These are phyloP conservation scores for Liquidambar formosana DNA, from an alignment of 164 flowering plant species.

Conservation along the genomic window DNA sequence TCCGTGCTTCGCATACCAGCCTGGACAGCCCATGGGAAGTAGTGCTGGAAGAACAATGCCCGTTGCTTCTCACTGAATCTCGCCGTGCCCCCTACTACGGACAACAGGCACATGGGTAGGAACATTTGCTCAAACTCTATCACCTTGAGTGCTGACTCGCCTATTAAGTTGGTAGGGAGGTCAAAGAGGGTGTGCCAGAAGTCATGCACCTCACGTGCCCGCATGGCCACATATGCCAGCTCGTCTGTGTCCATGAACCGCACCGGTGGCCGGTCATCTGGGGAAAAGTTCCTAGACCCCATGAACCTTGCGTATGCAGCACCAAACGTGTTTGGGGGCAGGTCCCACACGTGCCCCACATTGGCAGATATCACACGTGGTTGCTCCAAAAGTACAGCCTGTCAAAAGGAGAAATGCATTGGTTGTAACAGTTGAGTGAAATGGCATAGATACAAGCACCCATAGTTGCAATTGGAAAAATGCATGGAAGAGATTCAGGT, in stretches of 20 bases:
- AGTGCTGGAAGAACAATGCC: constrained; percentile 64
- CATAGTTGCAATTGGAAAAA: neutral
- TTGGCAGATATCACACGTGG: constrained; percentile 83
- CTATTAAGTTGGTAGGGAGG: constrained; percentile 89
- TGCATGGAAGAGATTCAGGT: neutral
- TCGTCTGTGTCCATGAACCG: constrained; percentile 93
- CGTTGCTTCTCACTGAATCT: constrained; percentile 80
- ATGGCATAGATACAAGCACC: neutral
- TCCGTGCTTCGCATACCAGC: constrained; percentile 76
- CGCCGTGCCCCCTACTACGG: constrained; percentile 79
- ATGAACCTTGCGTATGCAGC: constrained; percentile 94
- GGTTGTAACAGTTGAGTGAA: neutral
- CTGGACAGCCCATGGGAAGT: constrained; percentile 82
- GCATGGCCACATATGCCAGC: constrained; percentile 81
- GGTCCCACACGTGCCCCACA: constrained; percentile 89
- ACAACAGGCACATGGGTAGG: constrained; percentile 88
- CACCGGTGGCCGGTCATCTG: constrained; percentile 93
- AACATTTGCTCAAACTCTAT: constrained; percentile 95
- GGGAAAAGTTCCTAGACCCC: constrained; percentile 96
- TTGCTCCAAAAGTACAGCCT: constrained; percentile 75
- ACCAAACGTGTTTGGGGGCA: constrained; percentile 90
- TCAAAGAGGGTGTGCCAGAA: constrained; percentile 94
- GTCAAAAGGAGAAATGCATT: constrained; percentile 14
- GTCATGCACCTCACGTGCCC: constrained; percentile 95
- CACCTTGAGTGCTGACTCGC: constrained; percentile 93